Base-by-base conservation (phyloP, 257 asterid species). In the Nicotiana noctiflora region DNA sequence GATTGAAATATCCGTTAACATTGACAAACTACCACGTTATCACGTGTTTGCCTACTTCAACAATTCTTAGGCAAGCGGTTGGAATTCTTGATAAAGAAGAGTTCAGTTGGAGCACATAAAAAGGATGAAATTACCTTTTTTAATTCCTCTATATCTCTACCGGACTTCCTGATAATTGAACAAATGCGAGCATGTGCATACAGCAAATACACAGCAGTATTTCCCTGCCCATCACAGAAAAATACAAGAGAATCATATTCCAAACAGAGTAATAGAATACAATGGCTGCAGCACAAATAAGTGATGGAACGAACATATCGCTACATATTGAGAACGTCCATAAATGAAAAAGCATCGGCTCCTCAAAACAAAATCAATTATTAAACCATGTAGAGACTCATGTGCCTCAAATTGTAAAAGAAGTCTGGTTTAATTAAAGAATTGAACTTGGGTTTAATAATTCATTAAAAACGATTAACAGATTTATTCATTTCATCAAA, bases 151-250 rank as follows among this genome's bases (percentile, higher is more conserved):
- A 96, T 85, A 80, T 92, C 98, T 86, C 83, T 93, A 75, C 97
- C 93, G 0, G 98, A 94, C 86, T 86, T 96, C 89, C 94, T 87
- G 89, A 96, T 96, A 32, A 96, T 94, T 80, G 98, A 96, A 93
- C 98, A 91, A 77, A 96, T 94, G 82, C 98, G 93, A 86, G 99
- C 98, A 90, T 96, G 99, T 37, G 98, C 99, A 84, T 94, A 96
- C 82, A 91, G 86, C 89, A 96, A 83, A 85, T 96, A 96, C 18
- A 96, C 99, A 82, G 99, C 98, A 44, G 99, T 96, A 80, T 96
- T 94, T 74, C 99, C 99, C 98, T 96, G 95, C 81, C n/a, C 89
- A 84, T 77, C 37, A 82, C 40, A 55, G 75, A 82, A 55, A 32
- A 31, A 55, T 27, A 59, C 68, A 70, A 65, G 81, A 21, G 21